Evolutionary conservation across 208 protist genomes (phyloP), one percentile per base, ranked within the genome.

Genomic region (Vickermania spadyakhi): DNA sequence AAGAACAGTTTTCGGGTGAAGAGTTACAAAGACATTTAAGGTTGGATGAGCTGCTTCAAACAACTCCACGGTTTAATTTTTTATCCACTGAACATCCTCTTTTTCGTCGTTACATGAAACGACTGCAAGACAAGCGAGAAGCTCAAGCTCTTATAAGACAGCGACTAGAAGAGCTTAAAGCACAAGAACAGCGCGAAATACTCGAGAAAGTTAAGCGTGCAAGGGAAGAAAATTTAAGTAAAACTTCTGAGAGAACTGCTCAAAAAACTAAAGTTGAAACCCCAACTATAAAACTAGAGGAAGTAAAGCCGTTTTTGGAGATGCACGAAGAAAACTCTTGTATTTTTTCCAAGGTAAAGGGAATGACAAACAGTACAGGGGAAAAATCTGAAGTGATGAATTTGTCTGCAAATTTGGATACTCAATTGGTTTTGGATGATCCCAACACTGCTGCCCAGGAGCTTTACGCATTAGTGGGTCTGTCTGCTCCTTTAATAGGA

Each of bases 51-150:
- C 71, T 93, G 25, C 52, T 82, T 18, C 69, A 66, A 41, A 89
- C 79, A 4, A 93, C 86, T 7, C 86, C 86, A 23, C 73, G 86
- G n/a, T 93, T 81, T 61, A 78, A 72, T 50, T 93, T 93, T 77
- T 63, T 93, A 11, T 88, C 79, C 0, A 64, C 63, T 23, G 66
- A 79, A 18, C 86, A 93, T 59, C 86, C 86, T 0, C 61, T 93
- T 31, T 93, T 93, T 70, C 61, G 73, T 1, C 71, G 86, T 2
- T 93, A 85, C 62, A 84, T 64, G 45, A 57, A 76, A 21, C 68
- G 86, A n/a, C 61, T 90, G 11, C 62, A 73, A 56, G 70, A 73
- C 5, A 61, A 81, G 36, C 72, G 72, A 0, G 76, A 88, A n/a
- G 81, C 81, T 0, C 66, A 63, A 22, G 71, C 75, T 55, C 52